phyloP scores from a whole-genome alignment of 768 basidiomycete genomes.

The Exsudoporus frostii region DNA sequence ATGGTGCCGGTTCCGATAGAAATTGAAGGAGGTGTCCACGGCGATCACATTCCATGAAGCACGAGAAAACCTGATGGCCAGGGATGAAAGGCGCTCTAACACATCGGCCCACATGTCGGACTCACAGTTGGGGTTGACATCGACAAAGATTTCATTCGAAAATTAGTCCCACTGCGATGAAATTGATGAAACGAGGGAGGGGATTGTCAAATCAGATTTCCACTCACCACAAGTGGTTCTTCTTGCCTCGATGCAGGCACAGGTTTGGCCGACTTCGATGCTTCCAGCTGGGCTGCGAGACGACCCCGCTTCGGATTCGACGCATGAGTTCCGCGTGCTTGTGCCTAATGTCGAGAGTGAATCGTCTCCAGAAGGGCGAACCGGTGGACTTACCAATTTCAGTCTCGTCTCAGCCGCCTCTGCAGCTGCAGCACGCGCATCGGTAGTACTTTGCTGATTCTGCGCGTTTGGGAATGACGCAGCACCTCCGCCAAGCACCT shows the following conservation, averaged over 20 bases:
- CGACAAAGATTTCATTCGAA: conserved; percentile 21
- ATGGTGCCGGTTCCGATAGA: conserved; percentile 32
- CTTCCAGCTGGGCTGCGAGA: conserved; percentile 42
- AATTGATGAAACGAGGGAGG: conserved; percentile 29
- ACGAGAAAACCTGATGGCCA: conserved; percentile 36
- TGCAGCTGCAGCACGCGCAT: conserved; percentile 55
- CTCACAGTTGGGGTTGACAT: conserved; percentile 22
- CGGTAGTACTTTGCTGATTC: conserved; percentile 27
- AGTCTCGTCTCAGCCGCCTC: conserved; percentile 60
- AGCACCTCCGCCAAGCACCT: conserved; percentile 44
- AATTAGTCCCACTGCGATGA: conserved; percentile 42
- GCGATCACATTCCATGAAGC: conserved; percentile 32
- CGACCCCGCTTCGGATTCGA: conserved; percentile 46
- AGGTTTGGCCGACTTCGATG: conserved; percentile 34
- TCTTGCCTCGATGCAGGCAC: conserved; percentile 39
- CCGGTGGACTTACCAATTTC: conserved; percentile 45
- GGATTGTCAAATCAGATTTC: conserved; percentile 16
- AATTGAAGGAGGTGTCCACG: conserved; percentile 27
- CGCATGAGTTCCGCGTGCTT: conserved; percentile 40
- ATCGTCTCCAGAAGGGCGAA: conserved; percentile 16
- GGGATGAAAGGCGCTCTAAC: conserved; percentile 21
- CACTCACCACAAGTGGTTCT: conserved; percentile 44
- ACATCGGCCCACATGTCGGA: conserved; percentile 20
- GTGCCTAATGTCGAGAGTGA: conserved; percentile 33
- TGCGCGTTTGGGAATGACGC: conserved; percentile 22